Evolutionary conservation across 495 filamentous ascomycete species (phyloP), one percentile per base, ranked within the genome.

Genomic region (Penicillium macrosclerotiorum): DNA sequence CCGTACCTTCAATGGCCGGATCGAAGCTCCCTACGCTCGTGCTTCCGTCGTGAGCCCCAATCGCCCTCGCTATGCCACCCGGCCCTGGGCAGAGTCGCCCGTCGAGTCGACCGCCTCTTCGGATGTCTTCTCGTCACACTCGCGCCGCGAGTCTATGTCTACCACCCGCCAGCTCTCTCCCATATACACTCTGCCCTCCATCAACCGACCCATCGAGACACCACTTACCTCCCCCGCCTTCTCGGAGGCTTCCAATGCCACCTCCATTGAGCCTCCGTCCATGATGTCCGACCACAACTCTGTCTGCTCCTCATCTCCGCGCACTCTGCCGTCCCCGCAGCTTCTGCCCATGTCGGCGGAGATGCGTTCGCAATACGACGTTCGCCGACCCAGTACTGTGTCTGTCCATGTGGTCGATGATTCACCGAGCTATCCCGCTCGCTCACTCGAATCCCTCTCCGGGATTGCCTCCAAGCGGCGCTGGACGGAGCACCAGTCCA

Each of bases 231-330:
- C 88, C 12, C 86, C 87, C n/a, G 73, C 76, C 18, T 77, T 72
- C 49, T 80, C 78, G 2, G 76, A 81, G 18, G 67, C 63, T n/a
- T 83, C 85, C 36, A 64, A 78, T 55, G 67, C 78, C 29, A 75
- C 79, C 27, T 84, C 78, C 3, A 61, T 77, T 14, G 81, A 84
- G n/a, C 80, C 84, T 1, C 85, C 85, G 19, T 88, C 84, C 3
- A 75, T 89, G 51, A 71, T 88, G 20, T 89, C 86, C 2, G 85
- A 89, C 57, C 76, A 74, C 46, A 78, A 81, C 53, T 87, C 82
- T 1, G 70, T 77, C n/a, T 80, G 76, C 52, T 82, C 81, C 16
- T 67, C 76, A 16, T 80, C 77, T 12, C 76, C 80, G 12, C 59
- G 66, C 43, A 74, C 67, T 20, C 27, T 70, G 20, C 57, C 66